phyloP scores from a whole-genome alignment of 2,329 filamentous ascomycete genomes.

The Sporothrix curviconia region DNA sequence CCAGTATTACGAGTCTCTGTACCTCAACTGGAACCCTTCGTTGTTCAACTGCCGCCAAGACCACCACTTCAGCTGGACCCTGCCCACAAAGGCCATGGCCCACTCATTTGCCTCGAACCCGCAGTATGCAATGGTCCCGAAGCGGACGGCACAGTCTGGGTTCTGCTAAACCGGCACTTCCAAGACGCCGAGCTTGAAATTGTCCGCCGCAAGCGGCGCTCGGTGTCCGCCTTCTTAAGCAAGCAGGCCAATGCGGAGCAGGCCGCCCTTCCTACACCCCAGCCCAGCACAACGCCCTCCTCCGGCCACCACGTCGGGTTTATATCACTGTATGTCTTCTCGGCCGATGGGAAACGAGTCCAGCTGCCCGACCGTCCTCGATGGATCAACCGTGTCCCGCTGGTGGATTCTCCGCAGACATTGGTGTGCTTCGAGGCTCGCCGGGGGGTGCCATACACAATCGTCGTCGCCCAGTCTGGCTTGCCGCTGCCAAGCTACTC shows the following conservation, averaged over 20 bases:
- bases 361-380: constrained; percentile 56
- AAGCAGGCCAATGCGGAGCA: neutral
- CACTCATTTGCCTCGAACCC: constrained; percentile 59
- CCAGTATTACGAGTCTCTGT: constrained; percentile 91
- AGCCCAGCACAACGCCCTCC: neutral
- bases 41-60: constrained; percentile 79
- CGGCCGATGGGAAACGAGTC: constrained; percentile 59
- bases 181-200: constrained; percentile 58
- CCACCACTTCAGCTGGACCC: constrained; percentile 80
- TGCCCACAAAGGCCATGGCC: constrained; percentile 40
- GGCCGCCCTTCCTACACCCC: neutral
- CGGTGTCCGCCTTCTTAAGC: neutral
- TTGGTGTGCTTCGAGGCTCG: constrained; percentile 64
- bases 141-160: constrained; percentile 62
- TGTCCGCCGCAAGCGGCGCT: constrained; percentile 35
- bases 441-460: constrained; percentile 39
- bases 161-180: constrained; percentile 83
- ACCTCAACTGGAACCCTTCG: constrained; percentile 92
- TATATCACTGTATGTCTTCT: constrained; percentile 80
- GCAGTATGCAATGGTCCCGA: constrained; percentile 64
- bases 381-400: constrained; percentile 68
- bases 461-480: constrained; percentile 62
- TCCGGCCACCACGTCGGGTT: constrained; percentile 50
- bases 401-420: constrained; percentile 89
- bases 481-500: constrained; percentile 66